phyloP scores from a whole-genome alignment of 2,329 filamentous ascomycete genomes.

The Aspergillus fumigatus region DNA sequence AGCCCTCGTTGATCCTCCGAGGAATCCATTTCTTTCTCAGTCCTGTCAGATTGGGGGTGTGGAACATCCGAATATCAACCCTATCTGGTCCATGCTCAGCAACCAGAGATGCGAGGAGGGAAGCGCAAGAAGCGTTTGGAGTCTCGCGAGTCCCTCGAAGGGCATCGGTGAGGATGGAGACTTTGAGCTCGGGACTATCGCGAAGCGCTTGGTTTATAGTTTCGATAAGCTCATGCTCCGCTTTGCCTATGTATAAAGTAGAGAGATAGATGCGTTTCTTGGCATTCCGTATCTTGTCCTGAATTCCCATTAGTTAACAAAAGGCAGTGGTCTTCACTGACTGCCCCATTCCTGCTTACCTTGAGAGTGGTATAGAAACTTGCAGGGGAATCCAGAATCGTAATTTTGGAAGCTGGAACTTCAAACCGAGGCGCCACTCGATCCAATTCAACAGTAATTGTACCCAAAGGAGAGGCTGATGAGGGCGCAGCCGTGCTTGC shows the following conservation, averaged over 20 bases:
- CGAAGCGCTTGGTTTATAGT: conserved; percentile 71
- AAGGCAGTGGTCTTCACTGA: background rate
- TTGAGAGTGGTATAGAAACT: conserved; percentile 92
- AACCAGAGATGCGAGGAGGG: conserved; percentile 78
- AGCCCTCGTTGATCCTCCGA: conserved; percentile 91
- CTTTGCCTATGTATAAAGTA: conserved; percentile 95
- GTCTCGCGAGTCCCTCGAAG: conserved; percentile 88
- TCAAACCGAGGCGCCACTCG: conserved; percentile 87
- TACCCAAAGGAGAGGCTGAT: conserved; percentile 48
- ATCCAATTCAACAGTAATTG: conserved; percentile 72
- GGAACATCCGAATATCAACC: conserved; percentile 94
- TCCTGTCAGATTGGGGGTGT: conserved; percentile 92
- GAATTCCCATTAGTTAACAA: conserved; percentile 9
- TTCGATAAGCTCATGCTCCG: conserved; percentile 80
- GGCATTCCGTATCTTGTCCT: conserved; percentile 78
- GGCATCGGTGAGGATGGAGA: conserved; percentile 89
- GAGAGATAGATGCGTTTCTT: conserved; percentile 80
- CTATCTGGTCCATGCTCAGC: conserved; percentile 75
- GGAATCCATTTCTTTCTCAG: conserved; percentile 79
- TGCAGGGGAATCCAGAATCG: conserved; percentile 71
- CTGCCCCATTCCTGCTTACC: conserved; percentile 43
- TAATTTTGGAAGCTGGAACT: conserved; percentile 73
- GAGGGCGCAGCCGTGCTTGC: conserved; percentile 22
- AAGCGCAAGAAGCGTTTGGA: conserved; percentile 80
- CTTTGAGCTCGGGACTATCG: conserved; percentile 67